Evolutionary conservation across 169 alveolate species (phyloP).

Genomic region (Eimeria sp.): DNA sequence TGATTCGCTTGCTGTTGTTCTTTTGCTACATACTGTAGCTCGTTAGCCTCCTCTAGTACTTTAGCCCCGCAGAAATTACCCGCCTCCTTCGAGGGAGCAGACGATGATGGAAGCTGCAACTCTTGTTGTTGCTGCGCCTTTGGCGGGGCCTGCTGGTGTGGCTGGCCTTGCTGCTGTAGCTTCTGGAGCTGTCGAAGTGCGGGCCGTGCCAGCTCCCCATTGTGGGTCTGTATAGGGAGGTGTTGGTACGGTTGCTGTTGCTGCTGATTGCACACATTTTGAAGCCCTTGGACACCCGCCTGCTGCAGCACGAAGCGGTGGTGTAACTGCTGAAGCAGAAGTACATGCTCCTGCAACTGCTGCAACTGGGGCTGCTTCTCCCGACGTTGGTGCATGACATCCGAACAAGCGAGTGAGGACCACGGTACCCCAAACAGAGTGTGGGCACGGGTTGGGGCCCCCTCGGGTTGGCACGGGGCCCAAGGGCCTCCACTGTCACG

Average conservation of each 20-base stretch:
- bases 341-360: conserved; percentile 56
- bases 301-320: conserved; percentile 43
- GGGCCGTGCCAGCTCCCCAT: background rate
- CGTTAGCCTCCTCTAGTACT: background rate
- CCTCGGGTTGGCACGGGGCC: conserved; percentile 20
- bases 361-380: conserved; percentile 24
- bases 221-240: background rate
- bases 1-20: conserved; percentile 17
- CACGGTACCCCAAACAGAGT: background rate
- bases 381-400: conserved; percentile 54
- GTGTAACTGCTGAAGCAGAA: conserved; percentile 28
- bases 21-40: background rate
- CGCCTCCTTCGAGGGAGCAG: background rate
- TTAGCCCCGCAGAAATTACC: background rate
- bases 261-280: background rate
- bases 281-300: background rate
- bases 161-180: conserved; percentile 25
- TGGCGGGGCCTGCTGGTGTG: background rate
- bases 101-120: conserved; percentile 4
- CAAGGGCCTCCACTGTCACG: conserved; percentile 3
- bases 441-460: conserved; percentile 23
- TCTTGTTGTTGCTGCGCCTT: background rate
- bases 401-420: background rate
- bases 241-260: conserved; percentile 26
- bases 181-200: background rate